phyloP scores from a whole-genome alignment of 1,284 basidiomycete genomes.

The Puccinia novopanici region DNA sequence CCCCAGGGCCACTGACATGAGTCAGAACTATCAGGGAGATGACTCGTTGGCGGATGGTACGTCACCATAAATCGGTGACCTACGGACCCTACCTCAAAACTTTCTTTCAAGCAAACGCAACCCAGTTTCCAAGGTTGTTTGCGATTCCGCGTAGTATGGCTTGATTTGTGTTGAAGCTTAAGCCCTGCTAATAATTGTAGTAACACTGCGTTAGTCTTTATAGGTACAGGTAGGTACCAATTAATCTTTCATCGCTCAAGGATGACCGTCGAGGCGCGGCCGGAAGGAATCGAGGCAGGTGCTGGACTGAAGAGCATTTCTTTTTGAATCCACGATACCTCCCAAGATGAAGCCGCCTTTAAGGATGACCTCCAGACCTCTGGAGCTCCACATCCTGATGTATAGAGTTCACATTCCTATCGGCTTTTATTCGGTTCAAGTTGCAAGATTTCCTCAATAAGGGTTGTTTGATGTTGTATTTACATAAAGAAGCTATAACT shows the following conservation, averaged over 20 bases:
- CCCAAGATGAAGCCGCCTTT: no score
- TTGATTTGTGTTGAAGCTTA: neutral
- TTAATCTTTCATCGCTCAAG: neutral
- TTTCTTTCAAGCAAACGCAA: neutral
- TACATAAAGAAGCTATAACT: neutral
- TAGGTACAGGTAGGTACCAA: no score
- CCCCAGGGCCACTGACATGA: no score
- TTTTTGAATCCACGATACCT: neutral
- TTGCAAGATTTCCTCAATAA: neutral
- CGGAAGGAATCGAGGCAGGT: neutral
- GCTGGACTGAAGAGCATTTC: neutral
- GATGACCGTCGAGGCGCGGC: no score
- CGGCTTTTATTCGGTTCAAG: neutral
- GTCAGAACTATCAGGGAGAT: no score
- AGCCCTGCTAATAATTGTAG: neutral
- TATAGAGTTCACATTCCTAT: no score
- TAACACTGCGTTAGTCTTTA: slow-evolving; percentile 1
- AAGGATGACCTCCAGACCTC: no score
- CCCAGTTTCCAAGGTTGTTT: neutral
- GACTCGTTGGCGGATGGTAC: neutral
- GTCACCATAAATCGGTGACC: neutral
- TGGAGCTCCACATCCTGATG: neutral
- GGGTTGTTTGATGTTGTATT: neutral
- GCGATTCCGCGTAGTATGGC: neutral
- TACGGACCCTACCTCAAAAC: neutral